Conservation (phyloP, 257 asterid genomes). For the Haberlea rhodopensis region DNA sequence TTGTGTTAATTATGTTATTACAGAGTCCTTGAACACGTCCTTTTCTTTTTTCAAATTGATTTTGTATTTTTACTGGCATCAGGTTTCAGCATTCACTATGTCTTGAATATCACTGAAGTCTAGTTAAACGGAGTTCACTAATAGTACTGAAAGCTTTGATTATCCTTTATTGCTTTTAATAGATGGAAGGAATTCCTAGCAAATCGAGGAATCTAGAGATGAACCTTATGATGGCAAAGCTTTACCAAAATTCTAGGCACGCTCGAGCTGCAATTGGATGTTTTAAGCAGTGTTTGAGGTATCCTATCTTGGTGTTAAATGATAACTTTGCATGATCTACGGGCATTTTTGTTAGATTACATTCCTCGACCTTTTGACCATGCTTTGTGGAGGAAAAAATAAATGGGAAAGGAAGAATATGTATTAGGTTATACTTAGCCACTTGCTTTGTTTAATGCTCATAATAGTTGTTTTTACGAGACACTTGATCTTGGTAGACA, state of each 20-base stretch:
- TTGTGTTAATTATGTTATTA: not conserved
- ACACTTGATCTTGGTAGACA: slow-evolving; percentile 12
- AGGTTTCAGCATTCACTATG: slow-evolving; percentile 15
- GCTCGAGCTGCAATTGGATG: slow-evolving; percentile 84
- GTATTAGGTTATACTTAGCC: not conserved
- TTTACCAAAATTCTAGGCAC: slow-evolving; percentile 84
- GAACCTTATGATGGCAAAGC: slow-evolving; percentile 91
- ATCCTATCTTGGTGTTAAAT: slow-evolving; percentile 27
- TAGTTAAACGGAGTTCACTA: not conserved
- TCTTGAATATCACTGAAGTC: slow-evolving; percentile 20
- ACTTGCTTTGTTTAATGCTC: slow-evolving; percentile 19
- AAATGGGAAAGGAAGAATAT: not conserved
- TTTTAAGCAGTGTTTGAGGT: slow-evolving; percentile 97
- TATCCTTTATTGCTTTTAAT: slow-evolving; percentile 23
- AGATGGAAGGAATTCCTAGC: slow-evolving; percentile 96
- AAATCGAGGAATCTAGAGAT: slow-evolving; percentile 84
- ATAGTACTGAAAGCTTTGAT: not conserved
- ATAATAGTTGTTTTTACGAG: not conserved
- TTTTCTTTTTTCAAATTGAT: slow-evolving; percentile 14
- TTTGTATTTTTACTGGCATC: slow-evolving; percentile 10
- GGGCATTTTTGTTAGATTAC: slow-evolving; percentile 17
- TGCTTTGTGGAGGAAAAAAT: slow-evolving; percentile 1
- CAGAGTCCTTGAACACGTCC: not conserved
- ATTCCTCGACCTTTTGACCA: slow-evolving; percentile 4
- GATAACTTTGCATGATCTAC: slow-evolving; percentile 19